Conservation (phyloP, 2,329 filamentous ascomycete genomes). For the Trichoderma sp. region DNA sequence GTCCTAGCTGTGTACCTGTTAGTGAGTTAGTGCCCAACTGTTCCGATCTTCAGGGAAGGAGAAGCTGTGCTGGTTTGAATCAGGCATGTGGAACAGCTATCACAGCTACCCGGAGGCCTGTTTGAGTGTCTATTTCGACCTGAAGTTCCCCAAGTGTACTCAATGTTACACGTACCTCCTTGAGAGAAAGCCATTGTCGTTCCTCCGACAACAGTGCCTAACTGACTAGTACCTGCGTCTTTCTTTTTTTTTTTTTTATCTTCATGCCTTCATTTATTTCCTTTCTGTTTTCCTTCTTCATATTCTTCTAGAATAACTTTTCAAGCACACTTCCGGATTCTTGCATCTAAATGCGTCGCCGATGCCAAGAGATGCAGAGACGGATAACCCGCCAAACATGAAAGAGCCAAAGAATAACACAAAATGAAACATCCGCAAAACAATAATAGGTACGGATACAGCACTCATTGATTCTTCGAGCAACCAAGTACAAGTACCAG, state of each 20-base stretch:
- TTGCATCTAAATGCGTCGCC: not conserved
- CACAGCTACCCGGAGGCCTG: not conserved
- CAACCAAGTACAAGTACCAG: not conserved
- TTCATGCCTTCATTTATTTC: not conserved
- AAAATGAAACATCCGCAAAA: not conserved
- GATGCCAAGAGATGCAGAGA: not conserved
- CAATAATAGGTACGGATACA: not conserved
- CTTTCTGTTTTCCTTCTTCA: not conserved
- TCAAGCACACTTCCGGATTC: not conserved
- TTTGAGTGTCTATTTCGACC: not conserved
- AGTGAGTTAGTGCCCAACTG: not conserved
- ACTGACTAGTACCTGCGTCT: not conserved
- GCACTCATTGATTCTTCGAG: not conserved
- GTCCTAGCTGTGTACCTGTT: not conserved
- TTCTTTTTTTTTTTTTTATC: not conserved
- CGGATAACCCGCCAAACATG: not conserved
- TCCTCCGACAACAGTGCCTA: not conserved
- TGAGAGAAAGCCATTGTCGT: not conserved
- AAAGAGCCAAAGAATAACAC: not conserved
- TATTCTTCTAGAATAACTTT: not conserved
- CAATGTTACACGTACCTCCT: not conserved
- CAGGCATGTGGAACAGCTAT: not conserved
- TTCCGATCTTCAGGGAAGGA: conserved; percentile 6
- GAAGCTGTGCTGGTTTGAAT: not conserved
- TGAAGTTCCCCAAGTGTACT: not conserved